Evolutionary conservation across 768 basidiomycete species (phyloP).

Genomic region (Nevesoporus exiguus): DNA sequence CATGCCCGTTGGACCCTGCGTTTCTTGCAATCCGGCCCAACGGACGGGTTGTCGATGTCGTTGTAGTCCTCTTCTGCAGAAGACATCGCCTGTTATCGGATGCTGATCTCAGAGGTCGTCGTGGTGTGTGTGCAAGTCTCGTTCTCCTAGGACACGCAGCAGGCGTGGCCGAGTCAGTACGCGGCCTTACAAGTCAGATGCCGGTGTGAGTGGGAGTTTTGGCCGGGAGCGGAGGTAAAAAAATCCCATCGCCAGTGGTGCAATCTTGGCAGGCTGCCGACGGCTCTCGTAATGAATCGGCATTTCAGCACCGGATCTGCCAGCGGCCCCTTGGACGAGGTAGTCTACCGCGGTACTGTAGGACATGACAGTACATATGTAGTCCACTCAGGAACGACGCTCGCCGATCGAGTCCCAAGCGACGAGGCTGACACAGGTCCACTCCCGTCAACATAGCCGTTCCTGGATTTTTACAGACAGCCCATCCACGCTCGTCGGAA

Average conservation of each 20-base stretch:
- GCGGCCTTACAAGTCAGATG: too few relatives aligned
- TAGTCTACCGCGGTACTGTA: too few relatives aligned
- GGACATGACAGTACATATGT: too few relatives aligned
- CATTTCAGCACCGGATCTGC: not conserved
- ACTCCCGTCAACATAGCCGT: too few relatives aligned
- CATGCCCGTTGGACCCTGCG: constrained; percentile 75
- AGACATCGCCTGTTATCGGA: constrained; percentile 37
- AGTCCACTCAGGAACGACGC: too few relatives aligned
- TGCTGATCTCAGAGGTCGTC: not conserved
- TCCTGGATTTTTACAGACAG: too few relatives aligned
- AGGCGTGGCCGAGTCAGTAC: not conserved
- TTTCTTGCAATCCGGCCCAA: constrained; percentile 51
- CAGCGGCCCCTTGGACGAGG: too few relatives aligned
- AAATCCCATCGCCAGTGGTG: not conserved
- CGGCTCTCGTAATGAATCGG: not conserved
- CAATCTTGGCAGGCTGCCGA: not conserved
- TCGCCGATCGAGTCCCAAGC: too few relatives aligned
- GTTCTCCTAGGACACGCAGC: not conserved
- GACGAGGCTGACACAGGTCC: too few relatives aligned
- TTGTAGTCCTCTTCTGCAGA: constrained; percentile 62
- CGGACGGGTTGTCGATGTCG: constrained; percentile 37
- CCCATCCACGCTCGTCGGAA: too few relatives aligned
- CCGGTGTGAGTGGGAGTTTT: not conserved
- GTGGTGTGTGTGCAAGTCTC: not conserved
- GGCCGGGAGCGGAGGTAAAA: not conserved